phyloP scores from a whole-genome alignment of 352 stramenopile genomes.

The Chrysophaeum taylorii region DNA sequence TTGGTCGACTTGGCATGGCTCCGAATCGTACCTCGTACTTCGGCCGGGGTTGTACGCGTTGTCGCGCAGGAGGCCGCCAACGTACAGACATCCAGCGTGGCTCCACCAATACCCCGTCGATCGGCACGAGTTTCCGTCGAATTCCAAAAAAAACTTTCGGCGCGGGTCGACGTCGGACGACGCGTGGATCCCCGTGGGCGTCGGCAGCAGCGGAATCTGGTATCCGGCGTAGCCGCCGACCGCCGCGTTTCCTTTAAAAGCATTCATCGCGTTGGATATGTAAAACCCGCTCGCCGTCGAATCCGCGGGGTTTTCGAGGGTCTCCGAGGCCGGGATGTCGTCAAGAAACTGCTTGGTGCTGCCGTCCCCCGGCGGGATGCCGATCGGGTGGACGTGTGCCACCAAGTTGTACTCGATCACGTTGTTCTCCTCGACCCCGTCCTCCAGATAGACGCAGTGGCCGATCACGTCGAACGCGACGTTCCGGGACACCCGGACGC shows the following conservation, averaged over 20 bases:
- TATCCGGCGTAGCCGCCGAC: conserved; percentile 39
- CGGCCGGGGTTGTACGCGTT: no score
- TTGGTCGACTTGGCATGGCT: no score
- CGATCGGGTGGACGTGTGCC: conserved; percentile 32
- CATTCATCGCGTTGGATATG: conserved; percentile 40
- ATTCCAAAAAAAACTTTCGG: no score
- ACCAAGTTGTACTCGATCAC: conserved; percentile 27
- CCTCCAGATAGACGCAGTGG: conserved; percentile 38
- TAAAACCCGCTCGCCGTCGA: conserved; percentile 38
- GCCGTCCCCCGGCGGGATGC: no score
- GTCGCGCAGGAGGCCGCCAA: no score
- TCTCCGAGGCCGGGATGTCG: no score
- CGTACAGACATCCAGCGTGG: no score
- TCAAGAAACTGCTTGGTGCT: no score
- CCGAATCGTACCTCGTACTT: no score
- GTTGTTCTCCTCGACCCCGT: conserved; percentile 33
- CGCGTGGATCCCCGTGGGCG: conserved; percentile 25
- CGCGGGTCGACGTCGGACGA: no score
- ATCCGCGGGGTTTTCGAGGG: conserved; percentile 42
- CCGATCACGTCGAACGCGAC: conserved; percentile 37
- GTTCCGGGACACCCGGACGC: conserved; percentile 34
- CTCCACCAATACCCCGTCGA: no score
- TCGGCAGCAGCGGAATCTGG: conserved; percentile 29
- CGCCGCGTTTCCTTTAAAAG: conserved; percentile 39
- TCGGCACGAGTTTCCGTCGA: no score